Conservation (phyloP, 306 rosid genomes). For the Malus domestica region ASM211411v1 NC_041803.1:802501-803000, state of each 20-base stretch:
- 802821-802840: background rate
- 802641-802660: no score
- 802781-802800: background rate
- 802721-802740: background rate
- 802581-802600: background rate
- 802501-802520: background rate
- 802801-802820: no score
- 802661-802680: no score
- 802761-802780: background rate
- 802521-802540: background rate
- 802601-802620: no score
- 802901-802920: conserved; percentile 27
- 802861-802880: conserved; percentile 41
- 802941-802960: conserved; percentile 18
- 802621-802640: no score
- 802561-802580: background rate
- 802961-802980: background rate
- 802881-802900: conserved; percentile 29
- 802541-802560: no score
- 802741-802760: background rate
- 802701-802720: background rate
- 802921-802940: background rate
- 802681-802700: no score
- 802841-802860: conserved; percentile 30
- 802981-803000: conserved; percentile 50